phyloP scores from a whole-genome alignment of 2,329 filamentous ascomycete genomes.

The Ilyonectria mors-panacis region DNA sequence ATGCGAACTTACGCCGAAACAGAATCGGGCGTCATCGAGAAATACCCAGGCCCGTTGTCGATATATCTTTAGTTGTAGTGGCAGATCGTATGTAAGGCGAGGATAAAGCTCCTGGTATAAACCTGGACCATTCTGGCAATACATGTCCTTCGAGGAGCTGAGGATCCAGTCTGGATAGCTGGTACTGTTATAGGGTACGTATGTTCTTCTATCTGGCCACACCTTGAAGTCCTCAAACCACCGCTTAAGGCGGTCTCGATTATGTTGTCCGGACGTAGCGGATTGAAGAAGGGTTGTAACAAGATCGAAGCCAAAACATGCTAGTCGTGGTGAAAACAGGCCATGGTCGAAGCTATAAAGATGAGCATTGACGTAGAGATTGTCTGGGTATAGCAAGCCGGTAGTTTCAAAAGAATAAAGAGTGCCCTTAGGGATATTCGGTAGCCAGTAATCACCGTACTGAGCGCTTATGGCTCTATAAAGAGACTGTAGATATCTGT shows the following conservation, averaged over 20 bases:
- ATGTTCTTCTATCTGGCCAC: no score
- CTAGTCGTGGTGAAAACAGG: background rate
- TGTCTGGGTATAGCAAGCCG: conserved; percentile 26
- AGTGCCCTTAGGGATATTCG: background rate
- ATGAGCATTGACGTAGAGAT: conserved; percentile 16
- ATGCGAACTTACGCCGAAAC: background rate
- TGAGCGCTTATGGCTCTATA: conserved; percentile 30
- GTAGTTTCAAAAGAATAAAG: background rate
- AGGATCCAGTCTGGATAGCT: no score
- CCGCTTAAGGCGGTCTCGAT: background rate
- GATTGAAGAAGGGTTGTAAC: background rate
- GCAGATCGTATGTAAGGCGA: background rate
- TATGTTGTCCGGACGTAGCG: background rate
- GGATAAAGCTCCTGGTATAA: conserved; percentile 4
- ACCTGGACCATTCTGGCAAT: background rate
- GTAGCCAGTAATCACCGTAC: conserved; percentile 13
- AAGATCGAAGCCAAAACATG: conserved; percentile 14
- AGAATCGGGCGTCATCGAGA: conserved; percentile 24
- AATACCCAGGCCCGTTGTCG: conserved; percentile 34
- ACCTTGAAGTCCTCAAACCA: no score
- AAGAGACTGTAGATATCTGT: conserved; percentile 25
- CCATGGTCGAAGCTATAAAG: background rate
- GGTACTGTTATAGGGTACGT: no score
- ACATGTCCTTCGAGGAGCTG: background rate
- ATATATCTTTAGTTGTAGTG: background rate